Conservation (phyloP, 768 basidiomycete genomes). For the Leccinellum luteum region DNA sequence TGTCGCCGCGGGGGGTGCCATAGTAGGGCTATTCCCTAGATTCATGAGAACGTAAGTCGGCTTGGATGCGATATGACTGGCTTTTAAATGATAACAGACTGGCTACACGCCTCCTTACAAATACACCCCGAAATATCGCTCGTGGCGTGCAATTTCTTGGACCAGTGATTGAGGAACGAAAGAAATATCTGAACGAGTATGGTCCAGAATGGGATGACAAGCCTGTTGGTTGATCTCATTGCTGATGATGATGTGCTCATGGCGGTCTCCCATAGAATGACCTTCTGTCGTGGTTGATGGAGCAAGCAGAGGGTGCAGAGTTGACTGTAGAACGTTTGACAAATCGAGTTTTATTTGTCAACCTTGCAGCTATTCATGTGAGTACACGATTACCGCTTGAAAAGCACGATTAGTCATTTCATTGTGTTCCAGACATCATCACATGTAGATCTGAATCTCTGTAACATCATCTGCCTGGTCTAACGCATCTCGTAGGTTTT, state of each 20-base stretch:
- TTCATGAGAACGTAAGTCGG: neutral
- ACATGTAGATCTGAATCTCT: neutral
- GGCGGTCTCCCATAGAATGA: neutral
- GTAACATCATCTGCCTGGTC: neutral
- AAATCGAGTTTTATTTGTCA: neutral
- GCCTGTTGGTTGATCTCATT: neutral
- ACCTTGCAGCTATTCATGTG: neutral
- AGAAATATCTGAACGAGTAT: neutral
- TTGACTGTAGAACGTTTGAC: neutral
- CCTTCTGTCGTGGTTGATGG: neutral
- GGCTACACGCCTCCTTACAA: neutral
- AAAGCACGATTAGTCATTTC: neutral
- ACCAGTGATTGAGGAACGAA: constrained; percentile 3
- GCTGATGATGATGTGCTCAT: neutral
- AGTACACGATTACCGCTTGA: neutral
- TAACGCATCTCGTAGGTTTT: neutral
- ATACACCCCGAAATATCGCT: neutral
- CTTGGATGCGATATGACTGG: neutral
- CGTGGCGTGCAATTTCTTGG: neutral
- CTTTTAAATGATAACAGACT: neutral
- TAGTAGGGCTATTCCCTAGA: constrained; percentile 23
- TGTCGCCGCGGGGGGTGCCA: constrained; percentile 15
- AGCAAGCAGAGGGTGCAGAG: constrained; percentile 8
- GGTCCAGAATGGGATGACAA: neutral
- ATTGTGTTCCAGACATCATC: neutral